phyloP scores from a whole-genome alignment of 768 basidiomycete species.

The Dentipellis fragilis region DNA sequence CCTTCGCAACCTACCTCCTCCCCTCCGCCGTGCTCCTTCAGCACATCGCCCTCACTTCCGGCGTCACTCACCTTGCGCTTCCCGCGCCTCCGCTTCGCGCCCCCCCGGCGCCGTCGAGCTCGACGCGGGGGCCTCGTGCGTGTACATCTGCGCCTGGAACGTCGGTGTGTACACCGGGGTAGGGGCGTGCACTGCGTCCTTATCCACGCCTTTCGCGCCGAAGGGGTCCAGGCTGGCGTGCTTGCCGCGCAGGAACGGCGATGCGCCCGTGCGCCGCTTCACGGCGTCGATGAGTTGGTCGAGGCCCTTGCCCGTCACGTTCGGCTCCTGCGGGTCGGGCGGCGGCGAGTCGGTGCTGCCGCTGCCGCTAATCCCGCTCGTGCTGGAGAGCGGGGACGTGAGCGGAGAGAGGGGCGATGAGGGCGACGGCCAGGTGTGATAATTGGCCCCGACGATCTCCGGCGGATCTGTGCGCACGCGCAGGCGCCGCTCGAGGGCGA shows the following conservation, averaged over 20 bases:
- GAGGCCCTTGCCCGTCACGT: constrained; percentile 38
- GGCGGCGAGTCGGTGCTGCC: constrained; percentile 22
- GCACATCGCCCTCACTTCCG: constrained; percentile 5
- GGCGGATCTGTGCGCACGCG: constrained; percentile 6
- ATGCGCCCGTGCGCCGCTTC: constrained; percentile 36
- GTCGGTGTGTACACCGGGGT: constrained; percentile 17
- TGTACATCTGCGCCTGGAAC: constrained; percentile 20
- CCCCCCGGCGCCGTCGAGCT: not conserved
- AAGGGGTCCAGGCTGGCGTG: constrained; percentile 42
- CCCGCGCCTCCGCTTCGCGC: not conserved
- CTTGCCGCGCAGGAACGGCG: constrained; percentile 40
- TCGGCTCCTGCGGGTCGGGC: constrained; percentile 27
- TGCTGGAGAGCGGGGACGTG: constrained; percentile 5
- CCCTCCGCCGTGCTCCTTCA: not conserved
- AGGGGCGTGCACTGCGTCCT: constrained; percentile 18
- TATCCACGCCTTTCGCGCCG: constrained; percentile 29
- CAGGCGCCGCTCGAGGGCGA: constrained; percentile 32
- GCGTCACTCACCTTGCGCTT: constrained; percentile 7
- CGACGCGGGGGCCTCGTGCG: constrained; percentile 10
- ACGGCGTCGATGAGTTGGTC: constrained; percentile 38
- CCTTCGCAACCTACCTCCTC: not conserved
- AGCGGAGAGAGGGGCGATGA: constrained; percentile 12
- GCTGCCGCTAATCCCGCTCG: constrained; percentile 9
- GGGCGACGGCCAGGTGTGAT: constrained; percentile 12
- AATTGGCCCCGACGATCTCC: constrained; percentile 11